Evolutionary conservation across 1,284 basidiomycete species (phyloP).

Genomic region (Schizophyllum amplum): DNA sequence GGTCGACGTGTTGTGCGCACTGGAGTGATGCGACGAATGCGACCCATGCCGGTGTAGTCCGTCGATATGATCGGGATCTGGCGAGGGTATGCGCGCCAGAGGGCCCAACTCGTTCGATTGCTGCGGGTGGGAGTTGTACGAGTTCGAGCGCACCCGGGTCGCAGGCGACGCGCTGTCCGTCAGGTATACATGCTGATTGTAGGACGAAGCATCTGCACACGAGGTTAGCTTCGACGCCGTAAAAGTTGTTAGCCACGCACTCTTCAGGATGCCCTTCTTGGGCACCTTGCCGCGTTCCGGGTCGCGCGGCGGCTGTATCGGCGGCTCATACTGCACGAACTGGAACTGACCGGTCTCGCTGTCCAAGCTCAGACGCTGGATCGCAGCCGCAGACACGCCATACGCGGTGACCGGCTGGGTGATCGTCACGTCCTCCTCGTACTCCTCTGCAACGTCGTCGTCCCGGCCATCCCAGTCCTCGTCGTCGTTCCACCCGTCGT

Average conservation of each 20-base stretch:
- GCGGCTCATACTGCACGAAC: conserved; percentile 20
- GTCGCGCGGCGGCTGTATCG: conserved; percentile 28
- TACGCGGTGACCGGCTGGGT: conserved; percentile 23
- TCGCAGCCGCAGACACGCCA: conserved; percentile 44
- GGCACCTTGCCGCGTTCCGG: conserved; percentile 64
- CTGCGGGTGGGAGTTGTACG: conserved; percentile 58
- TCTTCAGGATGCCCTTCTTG: conserved; percentile 83
- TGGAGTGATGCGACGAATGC: conserved; percentile 35
- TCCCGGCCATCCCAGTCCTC: conserved; percentile 50
- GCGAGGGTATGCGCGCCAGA: conserved; percentile 68
- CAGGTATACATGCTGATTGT: conserved; percentile 51
- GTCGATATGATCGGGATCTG: conserved; percentile 81
- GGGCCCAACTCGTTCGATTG: conserved; percentile 61
- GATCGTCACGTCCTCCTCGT: conserved; percentile 31
- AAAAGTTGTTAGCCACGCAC: conserved; percentile 38
- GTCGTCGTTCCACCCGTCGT: conserved; percentile 65
- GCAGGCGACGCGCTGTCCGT: conserved; percentile 31
- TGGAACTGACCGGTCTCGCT: conserved; percentile 25
- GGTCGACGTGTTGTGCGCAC: conserved; percentile 16
- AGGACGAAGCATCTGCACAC: conserved; percentile 48
- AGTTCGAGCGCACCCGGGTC: conserved; percentile 65
- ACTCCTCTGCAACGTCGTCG: conserved; percentile 47
- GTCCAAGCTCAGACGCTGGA: conserved; percentile 43
- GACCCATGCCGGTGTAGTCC: conserved; percentile 64
- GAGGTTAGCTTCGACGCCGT: conserved; percentile 16